These are phyloP conservation scores for Nakazawaea siamensis DNA, from an alignment of 805 yeast species.

Conservation along the genomic window DNA sequence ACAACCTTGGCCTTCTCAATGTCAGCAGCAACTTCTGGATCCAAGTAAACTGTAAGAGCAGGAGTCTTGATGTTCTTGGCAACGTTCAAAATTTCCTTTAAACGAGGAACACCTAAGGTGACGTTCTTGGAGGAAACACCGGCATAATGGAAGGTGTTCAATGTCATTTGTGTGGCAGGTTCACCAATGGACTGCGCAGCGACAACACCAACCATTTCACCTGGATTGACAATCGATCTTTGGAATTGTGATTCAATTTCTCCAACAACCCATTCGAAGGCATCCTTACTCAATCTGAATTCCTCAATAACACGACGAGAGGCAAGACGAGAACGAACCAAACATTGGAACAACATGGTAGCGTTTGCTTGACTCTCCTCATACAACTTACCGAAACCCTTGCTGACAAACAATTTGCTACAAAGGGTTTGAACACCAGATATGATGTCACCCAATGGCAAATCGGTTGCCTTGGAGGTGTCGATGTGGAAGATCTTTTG, in stretches of 20 bases:
- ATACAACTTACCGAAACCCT: constrained; percentile 70
- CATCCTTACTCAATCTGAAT: constrained; percentile 70
- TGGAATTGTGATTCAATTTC: constrained; percentile 92
- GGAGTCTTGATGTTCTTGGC: constrained; percentile 99
- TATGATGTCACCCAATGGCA: constrained; percentile 77
- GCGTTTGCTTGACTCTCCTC: constrained; percentile 91
- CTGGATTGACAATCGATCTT: constrained; percentile 87
- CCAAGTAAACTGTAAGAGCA: constrained; percentile 89
- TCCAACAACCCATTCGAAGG: constrained; percentile 95
- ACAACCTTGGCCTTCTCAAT: constrained; percentile 92
- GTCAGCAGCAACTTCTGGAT: constrained; percentile 72
- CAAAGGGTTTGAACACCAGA: constrained; percentile 62
- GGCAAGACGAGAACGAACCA: constrained; percentile 88
- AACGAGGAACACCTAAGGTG: constrained; percentile 95
- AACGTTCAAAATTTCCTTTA: constrained; percentile 95
- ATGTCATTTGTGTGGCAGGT: constrained; percentile 97
- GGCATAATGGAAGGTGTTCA: constrained; percentile 96
- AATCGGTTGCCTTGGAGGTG: constrained; percentile 81
- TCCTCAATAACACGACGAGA: constrained; percentile 89
- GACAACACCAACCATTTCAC: constrained; percentile 97
- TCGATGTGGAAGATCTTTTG: constrained; percentile 96
- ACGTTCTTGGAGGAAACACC: constrained; percentile 97
- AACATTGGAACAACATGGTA: constrained; percentile 79
- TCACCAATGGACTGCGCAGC: constrained; percentile 98
- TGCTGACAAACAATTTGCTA: constrained; percentile 60